These are phyloP conservation scores for Aspergillus sp. DNA, from an alignment of 2,329 filamentous ascomycete species.

Conservation along the genomic window DNA sequence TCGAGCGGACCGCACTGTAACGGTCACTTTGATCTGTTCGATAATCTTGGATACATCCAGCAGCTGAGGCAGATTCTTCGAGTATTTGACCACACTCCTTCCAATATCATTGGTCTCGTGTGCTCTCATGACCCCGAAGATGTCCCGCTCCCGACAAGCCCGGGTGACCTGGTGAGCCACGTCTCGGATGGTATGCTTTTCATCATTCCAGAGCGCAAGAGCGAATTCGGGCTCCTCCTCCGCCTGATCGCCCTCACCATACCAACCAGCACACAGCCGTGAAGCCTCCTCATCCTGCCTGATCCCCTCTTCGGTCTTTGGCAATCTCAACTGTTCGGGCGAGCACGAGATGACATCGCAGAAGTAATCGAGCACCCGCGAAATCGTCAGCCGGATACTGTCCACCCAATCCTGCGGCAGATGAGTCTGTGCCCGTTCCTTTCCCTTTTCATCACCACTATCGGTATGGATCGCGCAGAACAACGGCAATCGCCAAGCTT, in stretches of 20 bases:
- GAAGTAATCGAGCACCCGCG: conserved; percentile 81
- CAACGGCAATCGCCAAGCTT: conserved; percentile 83
- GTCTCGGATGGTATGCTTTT: conserved; percentile 92
- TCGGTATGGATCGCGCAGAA: conserved; percentile 84
- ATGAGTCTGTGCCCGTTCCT: conserved; percentile 52
- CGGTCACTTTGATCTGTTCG: conserved; percentile 91
- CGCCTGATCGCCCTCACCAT: conserved; percentile 52
- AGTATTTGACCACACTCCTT: conserved; percentile 73
- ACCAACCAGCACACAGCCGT: conserved; percentile 67
- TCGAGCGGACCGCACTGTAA: conserved; percentile 84
- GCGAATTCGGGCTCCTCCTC: conserved; percentile 68
- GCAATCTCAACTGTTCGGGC: conserved; percentile 81
- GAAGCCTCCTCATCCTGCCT: conserved; percentile 72
- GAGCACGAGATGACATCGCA: conserved; percentile 98
- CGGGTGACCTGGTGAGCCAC: conserved; percentile 83
- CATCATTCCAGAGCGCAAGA: conserved; percentile 91
- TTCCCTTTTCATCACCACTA: conserved; percentile 41
- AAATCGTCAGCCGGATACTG: conserved; percentile 77
- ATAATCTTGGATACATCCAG: conserved; percentile 74
- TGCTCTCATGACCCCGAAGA: conserved; percentile 65
- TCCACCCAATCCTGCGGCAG: conserved; percentile 68
- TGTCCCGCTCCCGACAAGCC: conserved; percentile 66
- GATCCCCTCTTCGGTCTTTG: conserved; percentile 76
- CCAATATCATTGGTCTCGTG: conserved; percentile 85
- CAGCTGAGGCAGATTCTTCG: conserved; percentile 61